Base-by-base conservation (phyloP, 331 rosid species). In the Spiraea crenata region DNA sequence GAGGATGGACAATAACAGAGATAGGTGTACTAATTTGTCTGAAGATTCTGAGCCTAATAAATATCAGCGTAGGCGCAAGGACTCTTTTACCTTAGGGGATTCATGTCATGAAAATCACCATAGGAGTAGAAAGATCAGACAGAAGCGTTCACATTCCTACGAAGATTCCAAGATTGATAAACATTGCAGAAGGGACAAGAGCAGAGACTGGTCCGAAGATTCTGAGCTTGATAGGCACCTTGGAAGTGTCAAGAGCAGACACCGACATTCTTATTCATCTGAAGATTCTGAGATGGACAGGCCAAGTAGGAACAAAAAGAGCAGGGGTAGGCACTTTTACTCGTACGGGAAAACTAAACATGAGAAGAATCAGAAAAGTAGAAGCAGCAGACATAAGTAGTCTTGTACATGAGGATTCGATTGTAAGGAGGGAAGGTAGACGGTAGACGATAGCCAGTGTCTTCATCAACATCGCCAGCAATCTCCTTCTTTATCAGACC, bases 41-140 rank as follows among this genome's bases (percentile, higher is more conserved):
- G 86, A 83, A 42, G 87, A 90, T 81, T 82, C 82, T 19, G 86
- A 87, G 17, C 64, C 64, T 46, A 47, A 54, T 49, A 50, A 37
- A 68, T 50, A 65, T 46, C 52, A 45, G 51, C 54, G 65, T 70
- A 64, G 65, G 46, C 79, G 7, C 63, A 77, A 70, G 76, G 74
- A 20, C 67, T 54, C 68, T 9, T 37, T 72, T 59, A 67, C 75
- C 4, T 56, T 75, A 8, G 77, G 73, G 67, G 82, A 37, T 56
- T 74, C 65, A 46, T 57, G 63, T 17, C 57, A 3, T 59, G 59
- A 61, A 14, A 59, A 75, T 69, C 82, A 51, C 5, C 54, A 62
- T 70, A 76, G 72, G 61, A 80, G 81, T 67, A 73, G 60, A 56
- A 79, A 42, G 65, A 59, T 70, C 63, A 64, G 75, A 49, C 77